Percentiles rank a stretch among this genome's conserved stretches.
Conservation (phyloP, 306 rosid species). For the Trifolium subterraneum region DNA sequence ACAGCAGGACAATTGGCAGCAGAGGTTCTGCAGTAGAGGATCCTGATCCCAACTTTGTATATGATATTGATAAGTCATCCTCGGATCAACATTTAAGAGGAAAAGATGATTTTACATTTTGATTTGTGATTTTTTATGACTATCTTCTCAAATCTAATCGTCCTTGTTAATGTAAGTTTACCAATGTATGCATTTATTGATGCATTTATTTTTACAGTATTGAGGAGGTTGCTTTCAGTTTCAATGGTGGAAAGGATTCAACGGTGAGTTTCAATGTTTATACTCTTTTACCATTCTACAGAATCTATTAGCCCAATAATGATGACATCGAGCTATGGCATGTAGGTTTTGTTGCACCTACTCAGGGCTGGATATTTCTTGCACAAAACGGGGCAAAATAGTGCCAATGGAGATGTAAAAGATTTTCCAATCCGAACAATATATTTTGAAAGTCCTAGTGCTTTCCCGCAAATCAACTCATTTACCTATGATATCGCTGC, state of each 20-base stretch:
- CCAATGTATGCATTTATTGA: conserved; percentile 27
- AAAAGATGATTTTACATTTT: conserved; percentile 12
- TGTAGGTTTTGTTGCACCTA: conserved; percentile 89
- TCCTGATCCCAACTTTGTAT: too few species aligned
- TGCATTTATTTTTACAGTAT: conserved; percentile 58
- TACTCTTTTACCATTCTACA: conserved; percentile 36
- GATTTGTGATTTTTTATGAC: conserved; percentile 16
- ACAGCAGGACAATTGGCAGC: too few species aligned
- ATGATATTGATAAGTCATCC: conserved; percentile 16
- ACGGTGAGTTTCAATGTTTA: conserved; percentile 64
- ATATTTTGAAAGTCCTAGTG: conserved; percentile 83
- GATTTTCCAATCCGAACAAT: conserved; percentile 84
- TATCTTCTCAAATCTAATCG: conserved; percentile 21
- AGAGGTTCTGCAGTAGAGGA: too few species aligned
- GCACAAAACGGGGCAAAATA: conserved; percentile 67
- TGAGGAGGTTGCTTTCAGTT: conserved; percentile 94
- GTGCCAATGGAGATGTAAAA: conserved; percentile 57
- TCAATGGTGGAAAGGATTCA: conserved; percentile 98
- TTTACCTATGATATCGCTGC: conserved; percentile 80
- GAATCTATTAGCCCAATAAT: conserved; percentile 34
- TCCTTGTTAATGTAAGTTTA: conserved; percentile 33
- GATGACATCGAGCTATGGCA: conserved; percentile 39
- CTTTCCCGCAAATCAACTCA: conserved; percentile 84
- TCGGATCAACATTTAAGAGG: conserved; percentile 13
- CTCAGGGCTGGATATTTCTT: conserved; percentile 93